These are phyloP conservation scores for Plasmodium gallinaceum DNA, from an alignment of 169 alveolate species.

Conservation along the genomic window DNA sequence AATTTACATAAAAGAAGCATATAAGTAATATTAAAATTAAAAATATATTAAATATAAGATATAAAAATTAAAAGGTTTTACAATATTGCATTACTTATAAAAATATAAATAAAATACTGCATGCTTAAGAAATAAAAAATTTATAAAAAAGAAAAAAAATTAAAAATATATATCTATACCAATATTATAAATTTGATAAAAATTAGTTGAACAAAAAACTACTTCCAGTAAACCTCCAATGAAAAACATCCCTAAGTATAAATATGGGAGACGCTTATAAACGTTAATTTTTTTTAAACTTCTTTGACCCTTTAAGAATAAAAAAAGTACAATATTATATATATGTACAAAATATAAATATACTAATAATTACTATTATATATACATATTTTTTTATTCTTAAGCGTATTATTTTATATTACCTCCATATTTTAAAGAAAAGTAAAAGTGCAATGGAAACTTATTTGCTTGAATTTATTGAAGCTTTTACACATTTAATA, in stretches of 20 bases:
- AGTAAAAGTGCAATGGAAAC: constrained; percentile 58
- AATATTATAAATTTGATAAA: constrained; percentile 70
- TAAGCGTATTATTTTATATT: not conserved
- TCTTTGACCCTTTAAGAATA: constrained; percentile 62
- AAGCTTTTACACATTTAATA: constrained; percentile 70
- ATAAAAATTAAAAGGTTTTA: constrained; percentile 7
- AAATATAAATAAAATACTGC: too few relatives aligned
- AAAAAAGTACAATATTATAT: constrained; percentile 2
- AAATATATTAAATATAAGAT: not conserved
- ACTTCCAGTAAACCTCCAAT: constrained; percentile 77
- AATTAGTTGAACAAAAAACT: constrained; percentile 75
- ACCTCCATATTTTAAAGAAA: constrained; percentile 72
- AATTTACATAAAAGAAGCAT: not conserved
- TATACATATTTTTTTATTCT: not conserved
- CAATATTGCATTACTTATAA: not conserved
- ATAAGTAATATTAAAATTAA: not conserved
- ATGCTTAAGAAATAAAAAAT: not conserved
- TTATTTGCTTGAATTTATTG: constrained; percentile 67
- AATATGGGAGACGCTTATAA: constrained; percentile 73
- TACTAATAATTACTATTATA: not conserved
- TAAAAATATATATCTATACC: constrained; percentile 5
- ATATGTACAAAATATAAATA: constrained; percentile 1
- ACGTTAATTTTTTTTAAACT: constrained; percentile 71
- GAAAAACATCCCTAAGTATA: constrained; percentile 72
- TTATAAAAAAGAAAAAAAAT: too few relatives aligned